Evolutionary conservation across 1,284 basidiomycete genomes (phyloP).

Genomic region (Tausonia pullulans): DNA sequence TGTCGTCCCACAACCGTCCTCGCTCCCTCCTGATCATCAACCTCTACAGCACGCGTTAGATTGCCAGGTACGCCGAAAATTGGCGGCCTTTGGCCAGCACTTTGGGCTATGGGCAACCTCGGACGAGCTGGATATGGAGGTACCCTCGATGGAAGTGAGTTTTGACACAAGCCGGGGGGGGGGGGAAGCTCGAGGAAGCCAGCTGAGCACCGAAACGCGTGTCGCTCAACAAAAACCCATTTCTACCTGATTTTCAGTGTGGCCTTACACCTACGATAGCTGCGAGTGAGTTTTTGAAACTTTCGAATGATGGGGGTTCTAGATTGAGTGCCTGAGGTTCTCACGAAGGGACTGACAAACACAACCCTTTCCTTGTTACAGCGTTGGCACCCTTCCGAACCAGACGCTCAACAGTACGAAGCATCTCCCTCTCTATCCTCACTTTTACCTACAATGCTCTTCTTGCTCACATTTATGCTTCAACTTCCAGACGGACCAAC

Average conservation of each 20-base stretch:
- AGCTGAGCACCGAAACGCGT: too few species aligned
- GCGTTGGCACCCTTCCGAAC: slow-evolving; percentile 62
- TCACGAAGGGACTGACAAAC: too few species aligned
- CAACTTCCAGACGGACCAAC: slow-evolving; percentile 27
- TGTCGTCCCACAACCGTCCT: slow-evolving; percentile 46
- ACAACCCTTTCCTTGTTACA: not conserved
- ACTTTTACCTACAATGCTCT: too few species aligned
- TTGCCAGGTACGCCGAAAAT: slow-evolving; percentile 58
- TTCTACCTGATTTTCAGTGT: slow-evolving; percentile 27
- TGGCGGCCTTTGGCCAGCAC: slow-evolving; percentile 40
- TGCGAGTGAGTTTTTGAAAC: slow-evolving; percentile 30
- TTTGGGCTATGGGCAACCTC: slow-evolving; percentile 71
- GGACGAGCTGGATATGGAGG: slow-evolving; percentile 62
- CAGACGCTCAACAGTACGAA: slow-evolving; percentile 43
- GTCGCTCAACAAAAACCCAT: too few species aligned
- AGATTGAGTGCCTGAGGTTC: too few species aligned
- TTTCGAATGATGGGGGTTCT: too few species aligned
- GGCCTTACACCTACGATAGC: slow-evolving; percentile 51
- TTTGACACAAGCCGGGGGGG: too few species aligned
- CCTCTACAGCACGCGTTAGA: slow-evolving; percentile 50
- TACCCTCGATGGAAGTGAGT: slow-evolving; percentile 32
- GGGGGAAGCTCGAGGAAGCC: too few species aligned
- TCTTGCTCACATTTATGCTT: slow-evolving; percentile 19
- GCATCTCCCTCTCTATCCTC: slow-evolving; percentile 31
- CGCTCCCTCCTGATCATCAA: slow-evolving; percentile 59